Evolutionary conservation across 139 green algal species (phyloP), one percentile per base, ranked within the genome.

Genomic region (Zygnema cylindricum): DNA sequence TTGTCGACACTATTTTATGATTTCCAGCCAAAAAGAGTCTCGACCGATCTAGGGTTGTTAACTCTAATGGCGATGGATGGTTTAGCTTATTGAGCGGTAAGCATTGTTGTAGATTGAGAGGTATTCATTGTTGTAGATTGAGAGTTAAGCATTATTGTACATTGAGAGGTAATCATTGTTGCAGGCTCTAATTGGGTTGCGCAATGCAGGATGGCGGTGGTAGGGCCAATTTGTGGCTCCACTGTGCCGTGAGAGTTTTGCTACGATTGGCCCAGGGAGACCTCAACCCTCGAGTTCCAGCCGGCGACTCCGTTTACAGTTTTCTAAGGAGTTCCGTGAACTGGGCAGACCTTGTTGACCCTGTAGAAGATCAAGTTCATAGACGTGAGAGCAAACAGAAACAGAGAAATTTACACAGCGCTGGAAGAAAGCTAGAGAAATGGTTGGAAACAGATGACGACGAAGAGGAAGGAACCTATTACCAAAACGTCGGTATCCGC

Each of bases 211-310:
- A n/a, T n/a, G n/a, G n/a, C n/a, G n/a, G n/a, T n/a, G n/a, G 96
- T 90, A 78, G 92, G 1, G 95, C 94, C 0, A 95, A 95, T 82
- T 85, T 98, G 33, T 95, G 94, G 93, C 91, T 97, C 63, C 92
- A 95, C 0, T 89, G 77, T 33, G 94, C 94, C 2, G 95, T 96
- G 40, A 91, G 95, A 33, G 95, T 98, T 84, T 91, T 98, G 69
- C 49, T 93, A 36, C 86, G 95, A 55, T 39, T 98, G 49, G 87
- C 85, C 0, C 83, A 94, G 43, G 93, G 91, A n/a, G 1, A 89
- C 1, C 82, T 98, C 11, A 88, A 95, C 69, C 79, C 89, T 0
- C 39, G 88, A 39, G 49, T 30, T 2, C 40, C 69, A 32, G 86
- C 57, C 35, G 86, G 69, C 1, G 82, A 90, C 77, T 36, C 63